Evolutionary conservation across 2,329 filamentous ascomycete species (phyloP), one percentile per base, ranked within the genome.

Genomic region (Stromatinia cepivora): DNA sequence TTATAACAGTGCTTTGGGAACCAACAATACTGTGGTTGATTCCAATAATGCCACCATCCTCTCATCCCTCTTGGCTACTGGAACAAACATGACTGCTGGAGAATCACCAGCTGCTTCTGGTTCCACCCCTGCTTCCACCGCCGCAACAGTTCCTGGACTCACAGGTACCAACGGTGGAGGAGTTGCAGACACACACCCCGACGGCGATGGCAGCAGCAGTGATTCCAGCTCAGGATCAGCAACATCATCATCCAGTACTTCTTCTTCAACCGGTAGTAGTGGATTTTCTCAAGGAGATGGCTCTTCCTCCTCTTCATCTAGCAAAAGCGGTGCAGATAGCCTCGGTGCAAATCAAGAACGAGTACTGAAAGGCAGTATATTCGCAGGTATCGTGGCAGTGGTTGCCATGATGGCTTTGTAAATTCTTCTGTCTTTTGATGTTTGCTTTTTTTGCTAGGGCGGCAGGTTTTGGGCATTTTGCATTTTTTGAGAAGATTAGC

Each of bases 11-110:
- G 76, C 79, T 31, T 80, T 80, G 0, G 92, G 85, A 69, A 90
- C 91, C 70, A 94, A 97, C 82, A 82, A 90, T 80, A 92, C 92
- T 1, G 86, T 98, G 70, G 81, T 88, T 66, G 89, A 96, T 77
- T 89, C 90, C 73, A 82, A 94, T 80, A 89, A 93, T 78, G 79
- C 84, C 64, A 95, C 93, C 63, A 82, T 93, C 17, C 85, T 99
- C 42, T 90, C 88, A 73, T 95, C 92, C 34, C 87, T 98, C 72
- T 82, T 89, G 66, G 94, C 88, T n/a, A 92, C 91, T 1, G 95
- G 95, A 66, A 85, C 90, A 54, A 85, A 98, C 78, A 92, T 90
- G 86, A 77, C 84, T 22, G 81, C 82, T 31, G 82, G 83, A 54
- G 79, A 81, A 64, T 79, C 82, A 15, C 77, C 80, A 46, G 77